phyloP scores from a whole-genome alignment of 768 basidiomycete genomes.

The Termitomyces sp. region DNA sequence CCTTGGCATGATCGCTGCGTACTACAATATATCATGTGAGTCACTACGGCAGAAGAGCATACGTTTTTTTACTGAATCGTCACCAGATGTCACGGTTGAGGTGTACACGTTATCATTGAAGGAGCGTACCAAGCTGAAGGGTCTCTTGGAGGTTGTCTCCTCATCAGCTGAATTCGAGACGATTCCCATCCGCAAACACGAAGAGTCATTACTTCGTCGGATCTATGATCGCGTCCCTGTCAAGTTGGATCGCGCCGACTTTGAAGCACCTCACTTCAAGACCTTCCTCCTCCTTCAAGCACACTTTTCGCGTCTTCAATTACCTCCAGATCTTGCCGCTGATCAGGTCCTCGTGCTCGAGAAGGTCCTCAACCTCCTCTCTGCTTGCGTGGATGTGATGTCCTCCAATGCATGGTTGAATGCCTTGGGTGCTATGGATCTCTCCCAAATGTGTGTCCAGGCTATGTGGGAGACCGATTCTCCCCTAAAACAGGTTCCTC shows the following conservation, averaged over 20 bases:
- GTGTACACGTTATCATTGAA: constrained; percentile 94
- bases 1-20: constrained; percentile 97
- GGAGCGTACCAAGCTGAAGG: constrained; percentile 95
- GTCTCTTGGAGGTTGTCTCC: constrained; percentile 92
- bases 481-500: constrained; percentile 92
- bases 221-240: constrained; percentile 97
- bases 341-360: constrained; percentile 86
- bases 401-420: constrained; percentile 94
- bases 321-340: constrained; percentile 90
- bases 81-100: constrained; percentile 87
- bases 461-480: constrained; percentile 98
- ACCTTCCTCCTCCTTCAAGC: constrained; percentile 95
- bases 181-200: constrained; percentile 93
- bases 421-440: constrained; percentile 94
- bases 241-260: constrained; percentile 79
- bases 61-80: constrained; percentile 10
- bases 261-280: constrained; percentile 96
- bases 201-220: constrained; percentile 76
- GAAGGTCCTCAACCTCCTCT: constrained; percentile 86
- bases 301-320: constrained; percentile 89
- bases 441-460: constrained; percentile 98
- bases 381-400: constrained; percentile 97
- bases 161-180: constrained; percentile 95
- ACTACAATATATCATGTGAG: constrained; percentile 90
- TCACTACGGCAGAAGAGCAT: neutral